phyloP scores from a whole-genome alignment of 768 basidiomycete species.

The Hygrophorus pudorinus region DNA sequence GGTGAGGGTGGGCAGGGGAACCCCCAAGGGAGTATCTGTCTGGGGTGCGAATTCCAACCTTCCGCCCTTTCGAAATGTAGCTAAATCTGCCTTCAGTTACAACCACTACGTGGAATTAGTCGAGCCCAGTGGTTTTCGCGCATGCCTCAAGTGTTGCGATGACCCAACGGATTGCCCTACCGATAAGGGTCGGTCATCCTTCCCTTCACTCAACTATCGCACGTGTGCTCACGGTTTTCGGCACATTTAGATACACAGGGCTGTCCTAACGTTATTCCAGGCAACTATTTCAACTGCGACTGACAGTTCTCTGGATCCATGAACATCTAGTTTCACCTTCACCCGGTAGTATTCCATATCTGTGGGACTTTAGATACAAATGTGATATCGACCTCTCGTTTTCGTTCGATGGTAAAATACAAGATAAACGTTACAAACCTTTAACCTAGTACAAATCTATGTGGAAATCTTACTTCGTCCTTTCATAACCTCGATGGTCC shows the following conservation, averaged over 20 bases:
- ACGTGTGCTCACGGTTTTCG: background rate
- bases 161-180: constrained; percentile 44
- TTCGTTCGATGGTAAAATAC: too few species aligned
- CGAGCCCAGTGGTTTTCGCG: constrained; percentile 39
- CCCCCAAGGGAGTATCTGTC: constrained; percentile 39
- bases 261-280: constrained; percentile 41
- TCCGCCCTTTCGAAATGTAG: background rate
- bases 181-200: constrained; percentile 27
- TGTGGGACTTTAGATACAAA: too few species aligned
- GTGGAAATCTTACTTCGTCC: too few species aligned
- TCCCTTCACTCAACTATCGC: background rate
- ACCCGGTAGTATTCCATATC: too few species aligned
- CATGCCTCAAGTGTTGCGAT: constrained; percentile 52
- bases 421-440: too few species aligned
- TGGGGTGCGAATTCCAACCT: constrained; percentile 26
- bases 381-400: too few species aligned
- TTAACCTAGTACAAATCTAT: too few species aligned
- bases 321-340: too few species aligned
- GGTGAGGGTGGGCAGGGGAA: constrained; percentile 41
- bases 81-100: constrained; percentile 22
- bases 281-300: constrained; percentile 44
- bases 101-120: constrained; percentile 53
- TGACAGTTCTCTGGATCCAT: too few species aligned
- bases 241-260: constrained; percentile 32
- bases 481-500: too few species aligned